Percentiles rank a stretch among this genome's conserved stretches.
Evolutionary conservation across 495 filamentous ascomycete species (phyloP).

Genomic region (Pyrenula aspistea): DNA sequence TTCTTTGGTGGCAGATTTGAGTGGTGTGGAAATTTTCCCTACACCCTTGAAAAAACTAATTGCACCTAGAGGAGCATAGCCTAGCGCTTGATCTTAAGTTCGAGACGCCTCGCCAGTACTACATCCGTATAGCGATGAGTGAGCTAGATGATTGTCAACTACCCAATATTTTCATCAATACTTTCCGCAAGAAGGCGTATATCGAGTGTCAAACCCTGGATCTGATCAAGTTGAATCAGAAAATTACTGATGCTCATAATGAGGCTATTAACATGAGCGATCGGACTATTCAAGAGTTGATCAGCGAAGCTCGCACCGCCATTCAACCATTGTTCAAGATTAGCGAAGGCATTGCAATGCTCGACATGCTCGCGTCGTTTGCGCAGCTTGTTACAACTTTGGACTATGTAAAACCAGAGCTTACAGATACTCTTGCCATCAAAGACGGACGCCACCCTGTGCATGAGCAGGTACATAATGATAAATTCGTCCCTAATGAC

Average conservation of each 20-base stretch:
- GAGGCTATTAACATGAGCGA: slow-evolving; percentile 70
- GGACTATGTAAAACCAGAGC: slow-evolving; percentile 70
- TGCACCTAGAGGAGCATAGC: slow-evolving; percentile 38
- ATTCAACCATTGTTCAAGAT: slow-evolving; percentile 62
- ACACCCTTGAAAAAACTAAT: slow-evolving; percentile 11
- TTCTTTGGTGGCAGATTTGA: slow-evolving; percentile 53
- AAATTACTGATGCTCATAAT: slow-evolving; percentile 63
- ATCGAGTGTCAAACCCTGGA: slow-evolving; percentile 81
- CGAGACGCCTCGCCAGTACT: slow-evolving; percentile 69
- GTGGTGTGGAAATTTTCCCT: slow-evolving; percentile 23
- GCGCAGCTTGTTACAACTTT: slow-evolving; percentile 62
- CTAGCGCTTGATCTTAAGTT: slow-evolving; percentile 57
- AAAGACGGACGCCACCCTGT: slow-evolving; percentile 78
- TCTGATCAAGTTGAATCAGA: slow-evolving; percentile 64
- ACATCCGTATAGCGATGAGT: slow-evolving; percentile 51
- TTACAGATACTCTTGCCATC: slow-evolving; percentile 65
- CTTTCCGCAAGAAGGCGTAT: slow-evolving; percentile 53
- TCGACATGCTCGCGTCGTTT: slow-evolving; percentile 87
- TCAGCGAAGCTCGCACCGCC: slow-evolving; percentile 51
- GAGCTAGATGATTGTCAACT: slow-evolving; percentile 52
- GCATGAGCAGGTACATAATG: slow-evolving; percentile 54
- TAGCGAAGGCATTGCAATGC: slow-evolving; percentile 75
- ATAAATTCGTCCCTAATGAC: slow-evolving; percentile 75
- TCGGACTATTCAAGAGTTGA: slow-evolving; percentile 55
- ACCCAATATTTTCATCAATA: slow-evolving; percentile 67